Evolutionary conservation across 495 filamentous ascomycete genomes (phyloP).

Genomic region (Talaromyces trachyspermus): DNA sequence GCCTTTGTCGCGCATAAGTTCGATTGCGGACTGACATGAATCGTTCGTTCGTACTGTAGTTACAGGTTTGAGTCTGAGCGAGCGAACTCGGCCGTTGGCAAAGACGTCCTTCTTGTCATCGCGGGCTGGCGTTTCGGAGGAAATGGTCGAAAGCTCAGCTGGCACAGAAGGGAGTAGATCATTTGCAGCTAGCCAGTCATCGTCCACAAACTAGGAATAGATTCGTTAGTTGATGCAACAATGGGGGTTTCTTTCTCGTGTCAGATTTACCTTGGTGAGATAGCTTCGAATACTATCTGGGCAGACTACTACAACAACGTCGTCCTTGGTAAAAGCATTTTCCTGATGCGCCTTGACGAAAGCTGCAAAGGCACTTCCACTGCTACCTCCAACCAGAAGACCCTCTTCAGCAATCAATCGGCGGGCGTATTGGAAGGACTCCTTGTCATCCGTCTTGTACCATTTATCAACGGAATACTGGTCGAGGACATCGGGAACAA

Average conservation of each 20-base stretch:
- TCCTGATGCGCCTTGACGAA: conserved; percentile 74
- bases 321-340: conserved; percentile 60
- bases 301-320: conserved; percentile 81
- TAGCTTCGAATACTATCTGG: conserved; percentile 97
- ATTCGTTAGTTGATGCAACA: neutral
- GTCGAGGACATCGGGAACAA: conserved; percentile 89
- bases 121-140: conserved; percentile 26
- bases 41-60: conserved; percentile 66
- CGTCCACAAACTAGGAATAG: conserved; percentile 73
- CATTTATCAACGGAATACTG: conserved; percentile 77
- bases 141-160: conserved; percentile 37
- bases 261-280: conserved; percentile 77
- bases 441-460: conserved; percentile 95
- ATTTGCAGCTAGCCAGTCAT: conserved; percentile 96
- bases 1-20: conserved; percentile 93
- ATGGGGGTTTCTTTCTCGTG: neutral
- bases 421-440: conserved; percentile 83
- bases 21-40: conserved; percentile 75
- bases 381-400: conserved; percentile 87
- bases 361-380: conserved; percentile 86
- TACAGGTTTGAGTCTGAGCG: conserved; percentile 84
- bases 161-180: conserved; percentile 64
- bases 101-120: conserved; percentile 39
- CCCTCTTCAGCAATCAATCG: conserved; percentile 92
- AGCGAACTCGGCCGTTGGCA: conserved; percentile 62